These are phyloP conservation scores for Solanum rostratum DNA, from an alignment of 257 asterid genomes.

Conservation along the genomic window DNA sequence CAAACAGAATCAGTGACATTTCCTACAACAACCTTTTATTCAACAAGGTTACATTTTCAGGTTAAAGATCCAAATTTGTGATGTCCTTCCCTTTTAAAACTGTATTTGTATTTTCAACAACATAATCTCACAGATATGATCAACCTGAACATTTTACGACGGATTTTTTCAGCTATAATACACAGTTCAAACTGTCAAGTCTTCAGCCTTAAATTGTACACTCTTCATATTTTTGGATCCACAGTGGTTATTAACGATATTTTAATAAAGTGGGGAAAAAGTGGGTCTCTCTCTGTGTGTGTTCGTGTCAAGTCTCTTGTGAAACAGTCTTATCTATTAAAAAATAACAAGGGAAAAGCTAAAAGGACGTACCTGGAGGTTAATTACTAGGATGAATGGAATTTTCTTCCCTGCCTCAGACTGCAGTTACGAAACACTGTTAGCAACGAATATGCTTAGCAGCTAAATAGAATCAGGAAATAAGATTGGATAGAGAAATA, in stretches of 20 bases:
- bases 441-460: background rate
- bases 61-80: background rate
- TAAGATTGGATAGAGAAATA: background rate
- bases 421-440: constrained; percentile 40
- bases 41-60: background rate
- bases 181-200: background rate
- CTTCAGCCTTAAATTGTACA: background rate
- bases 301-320: background rate
- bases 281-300: background rate
- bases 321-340: background rate
- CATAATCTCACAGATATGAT: background rate
- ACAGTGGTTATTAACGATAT: background rate
- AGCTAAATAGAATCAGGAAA: background rate
- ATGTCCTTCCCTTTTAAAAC: background rate
- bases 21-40: background rate
- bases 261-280: background rate
- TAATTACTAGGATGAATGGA: constrained; percentile 73
- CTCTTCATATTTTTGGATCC: background rate
- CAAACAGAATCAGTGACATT: constrained; percentile 3
- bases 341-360: background rate
- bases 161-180: background rate
- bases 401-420: constrained; percentile 66
- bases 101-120: background rate
- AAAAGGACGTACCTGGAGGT: constrained; percentile 61
- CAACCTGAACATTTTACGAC: background rate